Percentiles rank a stretch among this genome's conserved stretches.
These are phyloP conservation scores for Apiotrichum brassicae DNA, from an alignment of 1,284 basidiomycete species.

Conservation along the genomic window DNA sequence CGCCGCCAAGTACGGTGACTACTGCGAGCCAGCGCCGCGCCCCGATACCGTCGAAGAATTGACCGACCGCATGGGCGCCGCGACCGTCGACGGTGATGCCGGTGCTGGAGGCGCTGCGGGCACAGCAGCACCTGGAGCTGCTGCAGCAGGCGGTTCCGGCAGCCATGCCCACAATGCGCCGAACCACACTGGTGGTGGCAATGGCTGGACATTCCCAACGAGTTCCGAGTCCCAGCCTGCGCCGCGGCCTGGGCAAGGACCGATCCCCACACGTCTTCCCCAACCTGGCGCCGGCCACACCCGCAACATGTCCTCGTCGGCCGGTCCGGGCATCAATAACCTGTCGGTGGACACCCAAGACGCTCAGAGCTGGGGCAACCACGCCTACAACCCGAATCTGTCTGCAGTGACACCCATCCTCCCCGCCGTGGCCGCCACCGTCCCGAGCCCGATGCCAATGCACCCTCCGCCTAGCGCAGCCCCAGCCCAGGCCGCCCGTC, in stretches of 20 bases:
- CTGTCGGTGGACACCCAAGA: background rate
- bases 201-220: background rate
- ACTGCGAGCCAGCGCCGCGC: constrained; percentile 62
- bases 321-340: background rate
- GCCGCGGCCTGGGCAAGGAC: background rate
- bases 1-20: constrained; percentile 79
- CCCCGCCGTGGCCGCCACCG: constrained; percentile 7
- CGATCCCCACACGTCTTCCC: background rate
- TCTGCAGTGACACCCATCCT: constrained; percentile 1
- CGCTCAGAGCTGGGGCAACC: background rate
- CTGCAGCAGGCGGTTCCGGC: background rate
- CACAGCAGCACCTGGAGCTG: background rate
- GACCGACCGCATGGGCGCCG: constrained; percentile 47
- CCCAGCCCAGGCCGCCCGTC: background rate
- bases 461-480: background rate
- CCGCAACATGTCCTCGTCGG: constrained; percentile 2
- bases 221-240: background rate
- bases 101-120: too few relatives aligned
- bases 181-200: constrained; percentile 1
- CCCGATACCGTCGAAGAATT: constrained; percentile 56
- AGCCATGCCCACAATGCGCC: background rate
- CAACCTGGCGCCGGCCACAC: background rate
- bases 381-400: background rate
- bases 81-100: constrained; percentile 20
- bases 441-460: background rate